These are phyloP conservation scores for Phycomyces nitens DNA, from an alignment of 192 early-diverging fungal genomes.

Conservation along the genomic window DNA sequence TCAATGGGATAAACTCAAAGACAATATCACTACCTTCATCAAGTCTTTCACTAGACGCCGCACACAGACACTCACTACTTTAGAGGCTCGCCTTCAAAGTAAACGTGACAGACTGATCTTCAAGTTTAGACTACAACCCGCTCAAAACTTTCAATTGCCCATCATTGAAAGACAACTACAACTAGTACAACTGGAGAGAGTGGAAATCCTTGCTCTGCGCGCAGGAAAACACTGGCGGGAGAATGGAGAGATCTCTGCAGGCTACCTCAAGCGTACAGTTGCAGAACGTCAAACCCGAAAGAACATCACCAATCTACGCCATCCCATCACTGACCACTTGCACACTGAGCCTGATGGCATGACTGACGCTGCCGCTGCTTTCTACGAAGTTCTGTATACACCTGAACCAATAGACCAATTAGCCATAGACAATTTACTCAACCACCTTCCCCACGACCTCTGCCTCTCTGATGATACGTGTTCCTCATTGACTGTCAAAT, in stretches of 20 bases:
- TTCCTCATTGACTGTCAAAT: neutral
- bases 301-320: neutral
- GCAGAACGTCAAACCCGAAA: neutral
- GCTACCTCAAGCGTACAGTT: conserved; percentile 5
- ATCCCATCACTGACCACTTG: neutral
- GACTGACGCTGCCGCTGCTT: neutral
- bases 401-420: conserved; percentile 6
- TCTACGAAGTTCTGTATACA: conserved; percentile 10
- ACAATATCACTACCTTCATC: neutral
- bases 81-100: neutral
- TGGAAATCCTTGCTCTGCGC: neutral
- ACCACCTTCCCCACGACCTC: neutral
- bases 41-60: neutral
- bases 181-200: neutral
- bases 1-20: conserved; percentile 8
- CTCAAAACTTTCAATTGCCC: neutral
- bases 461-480: neutral
- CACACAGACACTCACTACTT: no score
- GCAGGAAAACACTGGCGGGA: conserved; percentile 13
- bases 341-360: neutral
- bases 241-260: conserved; percentile 8
- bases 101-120: conserved; percentile 3
- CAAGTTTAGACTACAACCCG: neutral
- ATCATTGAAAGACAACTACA: neutral
- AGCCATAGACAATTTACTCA: neutral